phyloP scores from a whole-genome alignment of 2,329 filamentous ascomycete genomes.

The Alternaria arbusti region DNA sequence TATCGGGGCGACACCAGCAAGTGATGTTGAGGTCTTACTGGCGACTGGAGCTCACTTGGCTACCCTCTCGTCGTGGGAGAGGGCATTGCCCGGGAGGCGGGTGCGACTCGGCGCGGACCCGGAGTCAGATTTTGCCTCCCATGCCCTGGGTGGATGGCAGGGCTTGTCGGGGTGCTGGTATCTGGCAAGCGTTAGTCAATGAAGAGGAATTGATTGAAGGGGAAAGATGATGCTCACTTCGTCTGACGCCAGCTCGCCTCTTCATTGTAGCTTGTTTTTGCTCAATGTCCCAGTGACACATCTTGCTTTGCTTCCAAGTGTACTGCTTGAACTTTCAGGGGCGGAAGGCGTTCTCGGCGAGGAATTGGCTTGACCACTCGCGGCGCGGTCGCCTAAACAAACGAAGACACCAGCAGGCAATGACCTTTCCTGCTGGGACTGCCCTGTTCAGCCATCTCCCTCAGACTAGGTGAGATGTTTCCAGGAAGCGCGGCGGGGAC shows the following conservation, averaged over 20 bases:
- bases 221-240: neutral
- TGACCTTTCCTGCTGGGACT: conserved; percentile 4
- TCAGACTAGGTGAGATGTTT: conserved; percentile 1
- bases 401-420: neutral
- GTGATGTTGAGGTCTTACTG: neutral
- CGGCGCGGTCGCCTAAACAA: neutral
- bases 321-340: neutral
- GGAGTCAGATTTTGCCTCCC: neutral
- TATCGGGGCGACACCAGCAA: neutral
- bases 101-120: neutral
- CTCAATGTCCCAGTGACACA: neutral
- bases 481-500: conserved; percentile 18
- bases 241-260: neutral
- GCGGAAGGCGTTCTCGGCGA: neutral
- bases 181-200: neutral
- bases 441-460: conserved; percentile 11
- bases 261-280: neutral
- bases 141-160: neutral
- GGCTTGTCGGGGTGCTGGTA: neutral
- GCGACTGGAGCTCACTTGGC: neutral
- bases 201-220: neutral
- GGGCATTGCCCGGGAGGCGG: neutral
- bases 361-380: neutral
- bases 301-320: neutral
- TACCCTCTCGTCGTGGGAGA: neutral